Evolutionary conservation across 257 asterid species (phyloP).

Genomic region (Solanum chmielewskii): DNA sequence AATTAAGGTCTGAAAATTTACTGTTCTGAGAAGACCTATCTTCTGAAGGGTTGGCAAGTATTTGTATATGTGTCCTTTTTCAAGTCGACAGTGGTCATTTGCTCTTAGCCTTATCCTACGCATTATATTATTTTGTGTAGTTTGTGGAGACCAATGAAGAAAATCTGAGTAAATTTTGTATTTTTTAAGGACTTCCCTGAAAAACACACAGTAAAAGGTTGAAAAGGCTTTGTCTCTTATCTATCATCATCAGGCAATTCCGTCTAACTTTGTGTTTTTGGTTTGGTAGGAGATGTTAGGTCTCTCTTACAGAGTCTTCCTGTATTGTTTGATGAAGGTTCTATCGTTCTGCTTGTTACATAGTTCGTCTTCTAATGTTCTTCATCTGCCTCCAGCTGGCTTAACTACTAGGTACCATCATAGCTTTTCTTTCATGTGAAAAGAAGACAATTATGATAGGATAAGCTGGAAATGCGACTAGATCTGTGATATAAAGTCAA

Average conservation of each 20-base stretch:
- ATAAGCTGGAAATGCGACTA: not conserved
- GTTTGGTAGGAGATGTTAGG: not conserved
- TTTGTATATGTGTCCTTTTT: not conserved
- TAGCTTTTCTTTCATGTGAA: not conserved
- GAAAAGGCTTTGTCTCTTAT: not conserved
- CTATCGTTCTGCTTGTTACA: not conserved
- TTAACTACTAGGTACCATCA: not conserved
- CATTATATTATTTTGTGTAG: not conserved
- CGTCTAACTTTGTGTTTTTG: not conserved
- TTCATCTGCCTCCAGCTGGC: not conserved
- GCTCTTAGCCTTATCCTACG: not conserved
- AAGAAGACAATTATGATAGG: not conserved
- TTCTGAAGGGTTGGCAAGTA: not conserved
- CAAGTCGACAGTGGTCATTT: not conserved
- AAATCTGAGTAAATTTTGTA: not conserved
- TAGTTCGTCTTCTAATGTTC: not conserved
- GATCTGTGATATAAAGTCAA: not conserved
- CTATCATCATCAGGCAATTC: not conserved
- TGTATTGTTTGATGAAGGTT: not conserved
- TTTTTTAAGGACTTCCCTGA: not conserved
- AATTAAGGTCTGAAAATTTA: conserved; percentile 51
- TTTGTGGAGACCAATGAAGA: not conserved
- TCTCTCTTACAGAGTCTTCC: not conserved
- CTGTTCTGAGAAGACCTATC: not conserved
- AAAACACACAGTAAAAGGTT: not conserved